Evolutionary conservation across 805 yeast species (phyloP).

Genomic region (Teunomyces pallodes): DNA sequence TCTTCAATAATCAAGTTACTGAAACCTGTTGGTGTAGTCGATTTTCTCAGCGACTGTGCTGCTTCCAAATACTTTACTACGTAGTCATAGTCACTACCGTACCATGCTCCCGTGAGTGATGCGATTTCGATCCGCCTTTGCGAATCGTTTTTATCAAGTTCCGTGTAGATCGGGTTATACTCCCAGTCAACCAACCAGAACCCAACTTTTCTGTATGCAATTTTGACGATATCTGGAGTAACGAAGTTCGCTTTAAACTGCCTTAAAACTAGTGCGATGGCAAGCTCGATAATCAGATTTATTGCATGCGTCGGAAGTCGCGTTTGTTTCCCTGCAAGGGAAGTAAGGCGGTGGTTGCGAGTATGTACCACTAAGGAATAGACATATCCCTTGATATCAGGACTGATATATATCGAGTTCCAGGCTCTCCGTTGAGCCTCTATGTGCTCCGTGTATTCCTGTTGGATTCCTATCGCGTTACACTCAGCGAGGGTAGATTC

Average conservation of each 20-base stretch:
- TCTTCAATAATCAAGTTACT: constrained; percentile 38
- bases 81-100: constrained; percentile 38
- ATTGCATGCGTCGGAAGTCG: constrained; percentile 33
- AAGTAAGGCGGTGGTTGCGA: constrained; percentile 37
- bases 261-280: constrained; percentile 27
- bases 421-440: background rate
- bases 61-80: constrained; percentile 27
- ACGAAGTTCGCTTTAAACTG: constrained; percentile 13
- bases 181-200: constrained; percentile 48
- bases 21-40: constrained; percentile 29
- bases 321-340: constrained; percentile 36
- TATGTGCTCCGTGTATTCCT: constrained; percentile 1
- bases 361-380: constrained; percentile 36
- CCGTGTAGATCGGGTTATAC: constrained; percentile 15
- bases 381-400: constrained; percentile 35
- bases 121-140: constrained; percentile 24
- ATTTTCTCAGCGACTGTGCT: constrained; percentile 17
- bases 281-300: constrained; percentile 26
- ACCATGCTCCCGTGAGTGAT: constrained; percentile 43
- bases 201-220: constrained; percentile 37
- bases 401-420: constrained; percentile 25
- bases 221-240: constrained; percentile 38
- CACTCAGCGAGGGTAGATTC: constrained; percentile 1
- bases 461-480: background rate
- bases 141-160: constrained; percentile 7